Evolutionary conservation across 495 filamentous ascomycete genomes (phyloP).

Genomic region (Opeltia flavorubescens): DNA sequence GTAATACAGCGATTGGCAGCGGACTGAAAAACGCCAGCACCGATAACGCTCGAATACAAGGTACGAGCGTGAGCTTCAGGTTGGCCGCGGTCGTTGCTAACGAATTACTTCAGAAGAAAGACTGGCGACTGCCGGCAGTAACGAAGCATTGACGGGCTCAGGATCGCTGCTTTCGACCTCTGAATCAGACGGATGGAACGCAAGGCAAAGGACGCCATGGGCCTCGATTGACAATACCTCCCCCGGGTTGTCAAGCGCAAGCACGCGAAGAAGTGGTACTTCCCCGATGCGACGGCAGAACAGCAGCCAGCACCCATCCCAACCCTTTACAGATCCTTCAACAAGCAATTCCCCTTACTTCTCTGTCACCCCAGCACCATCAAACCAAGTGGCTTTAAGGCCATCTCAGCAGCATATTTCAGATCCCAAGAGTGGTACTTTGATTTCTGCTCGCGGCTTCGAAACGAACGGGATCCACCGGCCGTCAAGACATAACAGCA

Average conservation of each 20-base stretch:
- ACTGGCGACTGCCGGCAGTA: not conserved
- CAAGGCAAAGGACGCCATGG: slow-evolving; percentile 39
- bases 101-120: slow-evolving; percentile 7
- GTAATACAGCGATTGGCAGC: slow-evolving; percentile 35
- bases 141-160: slow-evolving; percentile 46
- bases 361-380: slow-evolving; percentile 1
- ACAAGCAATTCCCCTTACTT: slow-evolving; percentile 8
- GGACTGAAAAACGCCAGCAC: slow-evolving; percentile 31
- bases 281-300: slow-evolving; percentile 21
- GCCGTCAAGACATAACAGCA: slow-evolving; percentile 14
- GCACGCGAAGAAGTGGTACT: slow-evolving; percentile 21
- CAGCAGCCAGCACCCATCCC: slow-evolving; percentile 21
- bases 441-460: slow-evolving; percentile 8
- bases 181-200: slow-evolving; percentile 44
- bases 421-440: slow-evolving; percentile 12
- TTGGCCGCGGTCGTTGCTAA: too few species aligned
- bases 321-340: slow-evolving; percentile 6
- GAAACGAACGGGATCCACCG: slow-evolving; percentile 3
- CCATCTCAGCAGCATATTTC: slow-evolving; percentile 11
- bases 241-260: slow-evolving; percentile 25
- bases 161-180: slow-evolving; percentile 50
- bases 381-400: slow-evolving; percentile 1
- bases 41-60: slow-evolving; percentile 11
- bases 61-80: too few species aligned
- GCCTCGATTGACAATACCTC: slow-evolving; percentile 35